Evolutionary conservation across 768 basidiomycete genomes (phyloP).

Genomic region (Lepiota venenata): DNA sequence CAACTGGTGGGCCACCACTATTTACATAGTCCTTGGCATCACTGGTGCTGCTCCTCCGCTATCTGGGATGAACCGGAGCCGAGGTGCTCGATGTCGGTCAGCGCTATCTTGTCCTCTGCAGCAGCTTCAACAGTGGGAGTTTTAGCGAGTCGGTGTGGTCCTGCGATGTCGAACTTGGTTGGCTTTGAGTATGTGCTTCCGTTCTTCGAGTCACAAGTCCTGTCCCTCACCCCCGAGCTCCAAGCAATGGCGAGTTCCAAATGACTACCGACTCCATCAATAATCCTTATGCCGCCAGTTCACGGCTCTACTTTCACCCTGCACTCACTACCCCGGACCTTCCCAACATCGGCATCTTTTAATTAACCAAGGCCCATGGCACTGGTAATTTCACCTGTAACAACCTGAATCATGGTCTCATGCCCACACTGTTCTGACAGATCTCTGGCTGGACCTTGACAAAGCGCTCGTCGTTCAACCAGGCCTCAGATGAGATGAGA

Average conservation of each 20-base stretch:
- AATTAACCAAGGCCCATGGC: too few species aligned
- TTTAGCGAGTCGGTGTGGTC: slow-evolving; percentile 56
- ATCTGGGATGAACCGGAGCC: slow-evolving; percentile 45
- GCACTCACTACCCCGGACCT: too few species aligned
- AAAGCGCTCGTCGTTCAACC: too few species aligned
- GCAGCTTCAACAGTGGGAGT: slow-evolving; percentile 51
- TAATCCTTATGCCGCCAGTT: too few species aligned
- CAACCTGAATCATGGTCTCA: too few species aligned
- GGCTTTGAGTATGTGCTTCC: slow-evolving; percentile 59
- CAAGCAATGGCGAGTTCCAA: slow-evolving; percentile 65
- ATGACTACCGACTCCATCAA: slow-evolving; percentile 70
- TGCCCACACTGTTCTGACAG: too few species aligned
- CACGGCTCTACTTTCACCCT: too few species aligned
- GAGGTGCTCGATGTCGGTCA: slow-evolving; percentile 36
- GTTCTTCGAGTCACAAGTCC: neutral
- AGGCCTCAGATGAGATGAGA: too few species aligned
- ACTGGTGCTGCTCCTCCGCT: slow-evolving; percentile 52
- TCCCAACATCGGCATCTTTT: too few species aligned
- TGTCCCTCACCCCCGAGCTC: neutral
- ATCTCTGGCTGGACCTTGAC: too few species aligned
- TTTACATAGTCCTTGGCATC: slow-evolving; percentile 53
- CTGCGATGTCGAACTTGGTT: slow-evolving; percentile 65
- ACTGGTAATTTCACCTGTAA: too few species aligned
- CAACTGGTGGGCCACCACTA: slow-evolving; percentile 47
- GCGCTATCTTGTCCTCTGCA: slow-evolving; percentile 65